phyloP scores from a whole-genome alignment of 441 rosid species.

The Rhodomyrtus psidioides region DNA sequence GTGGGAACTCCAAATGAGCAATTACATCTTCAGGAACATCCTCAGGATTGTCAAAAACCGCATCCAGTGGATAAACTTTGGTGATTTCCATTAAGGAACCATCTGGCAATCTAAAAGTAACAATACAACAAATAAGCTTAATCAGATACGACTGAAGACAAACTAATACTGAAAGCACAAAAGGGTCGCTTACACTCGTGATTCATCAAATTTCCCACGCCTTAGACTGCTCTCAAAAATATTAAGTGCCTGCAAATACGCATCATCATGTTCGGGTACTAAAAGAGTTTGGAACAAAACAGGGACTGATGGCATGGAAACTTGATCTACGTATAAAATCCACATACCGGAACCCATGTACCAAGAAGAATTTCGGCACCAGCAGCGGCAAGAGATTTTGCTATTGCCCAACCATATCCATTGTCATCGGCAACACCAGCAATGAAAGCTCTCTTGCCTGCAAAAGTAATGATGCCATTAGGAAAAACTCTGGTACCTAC shows the following conservation, averaged over 20 bases:
- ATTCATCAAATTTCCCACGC: slow-evolving; percentile 77
- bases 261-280: background rate
- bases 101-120: slow-evolving; percentile 24
- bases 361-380: slow-evolving; percentile 96
- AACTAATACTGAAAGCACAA: background rate
- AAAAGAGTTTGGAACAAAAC: background rate
- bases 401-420: slow-evolving; percentile 99
- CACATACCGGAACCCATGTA: slow-evolving; percentile 97
- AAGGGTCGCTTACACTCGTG: slow-evolving; percentile 47
- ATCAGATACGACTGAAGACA: background rate
- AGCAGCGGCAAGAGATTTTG: slow-evolving; percentile 96
- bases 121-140: background rate
- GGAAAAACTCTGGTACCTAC: background rate
- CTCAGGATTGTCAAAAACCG: slow-evolving; percentile 24
- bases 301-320: background rate
- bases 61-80: slow-evolving; percentile 37
- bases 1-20: background rate
- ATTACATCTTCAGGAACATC: slow-evolving; percentile 32
- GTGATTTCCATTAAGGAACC: slow-evolving; percentile 30
- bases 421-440: slow-evolving; percentile 98
- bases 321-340: background rate
- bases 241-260: slow-evolving; percentile 38
- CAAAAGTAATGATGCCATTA: background rate
- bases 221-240: slow-evolving; percentile 64
- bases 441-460: slow-evolving; percentile 90